These are phyloP conservation scores for Sporisorium exsertum DNA, from an alignment of 1,284 basidiomycete genomes.

Conservation along the genomic window DNA sequence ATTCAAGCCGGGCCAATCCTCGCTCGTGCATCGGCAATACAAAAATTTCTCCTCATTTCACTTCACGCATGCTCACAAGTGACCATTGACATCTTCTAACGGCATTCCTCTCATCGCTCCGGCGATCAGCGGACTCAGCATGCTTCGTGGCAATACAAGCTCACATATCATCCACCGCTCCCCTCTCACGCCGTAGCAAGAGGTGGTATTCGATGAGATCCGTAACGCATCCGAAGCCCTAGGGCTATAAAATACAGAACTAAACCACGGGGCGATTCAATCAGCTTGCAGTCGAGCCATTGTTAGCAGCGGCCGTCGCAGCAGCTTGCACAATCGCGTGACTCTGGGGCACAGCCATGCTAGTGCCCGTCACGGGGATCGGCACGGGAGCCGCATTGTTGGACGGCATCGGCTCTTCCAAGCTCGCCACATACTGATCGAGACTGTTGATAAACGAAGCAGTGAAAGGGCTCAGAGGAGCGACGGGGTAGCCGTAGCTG, in stretches of 20 bases:
- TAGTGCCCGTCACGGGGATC: conserved; percentile 16
- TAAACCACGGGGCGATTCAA: not conserved
- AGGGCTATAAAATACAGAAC: not conserved
- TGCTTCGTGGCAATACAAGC: not conserved
- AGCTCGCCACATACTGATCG: conserved; percentile 47
- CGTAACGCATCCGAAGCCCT: not conserved
- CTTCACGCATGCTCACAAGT: not conserved
- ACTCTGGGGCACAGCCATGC: conserved; percentile 24
- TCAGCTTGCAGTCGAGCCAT: not conserved
- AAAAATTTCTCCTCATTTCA: not conserved
- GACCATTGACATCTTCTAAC: not conserved
- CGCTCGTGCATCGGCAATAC: conserved; percentile 3
- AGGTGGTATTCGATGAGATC: not conserved
- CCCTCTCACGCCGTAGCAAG: not conserved
- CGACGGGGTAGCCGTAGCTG: conserved; percentile 36
- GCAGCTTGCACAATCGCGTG: conserved; percentile 28
- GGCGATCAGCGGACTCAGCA: not conserved
- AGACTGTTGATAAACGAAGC: conserved; percentile 46
- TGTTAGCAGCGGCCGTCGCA: not conserved
- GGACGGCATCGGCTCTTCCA: conserved; percentile 44
- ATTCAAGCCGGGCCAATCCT: conserved; percentile 7
- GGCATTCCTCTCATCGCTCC: not conserved
- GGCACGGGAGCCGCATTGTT: conserved; percentile 13
- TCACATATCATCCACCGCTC: no score
- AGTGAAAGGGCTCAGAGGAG: conserved; percentile 43